These are phyloP conservation scores for Neurospora cerealis DNA, from an alignment of 495 filamentous ascomycete species.

Conservation along the genomic window DNA sequence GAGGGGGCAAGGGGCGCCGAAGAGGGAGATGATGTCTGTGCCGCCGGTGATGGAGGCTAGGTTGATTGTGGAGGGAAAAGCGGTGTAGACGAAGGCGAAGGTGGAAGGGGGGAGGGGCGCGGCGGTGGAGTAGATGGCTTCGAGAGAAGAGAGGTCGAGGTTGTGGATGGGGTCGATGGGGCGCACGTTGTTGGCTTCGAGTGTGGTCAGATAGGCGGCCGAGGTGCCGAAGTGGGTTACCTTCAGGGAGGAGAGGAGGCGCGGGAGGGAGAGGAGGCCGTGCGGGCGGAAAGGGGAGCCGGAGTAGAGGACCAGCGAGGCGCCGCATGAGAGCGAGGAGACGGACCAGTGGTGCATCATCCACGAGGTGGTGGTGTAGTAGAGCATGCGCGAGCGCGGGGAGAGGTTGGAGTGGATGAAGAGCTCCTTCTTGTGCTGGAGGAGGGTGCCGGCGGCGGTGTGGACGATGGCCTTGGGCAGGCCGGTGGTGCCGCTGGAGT, in stretches of 20 bases:
- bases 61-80: conserved; percentile 66
- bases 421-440: conserved; percentile 95
- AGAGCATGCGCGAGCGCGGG: conserved; percentile 42
- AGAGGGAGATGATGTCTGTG: conserved; percentile 90
- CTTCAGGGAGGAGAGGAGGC: conserved; percentile 30
- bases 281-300: conserved; percentile 70
- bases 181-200: conserved; percentile 69
- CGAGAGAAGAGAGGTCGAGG: conserved; percentile 45
- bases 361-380: conserved; percentile 86
- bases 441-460: conserved; percentile 72
- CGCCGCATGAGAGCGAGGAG: conserved; percentile 67
- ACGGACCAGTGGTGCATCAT: conserved; percentile 99
- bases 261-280: conserved; percentile 31
- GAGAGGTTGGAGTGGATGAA: conserved; percentile 69
- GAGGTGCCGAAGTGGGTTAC: conserved; percentile 91
- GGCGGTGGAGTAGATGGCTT: conserved; percentile 87
- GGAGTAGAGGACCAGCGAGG: conserved; percentile 78
- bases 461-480: conserved; percentile 90
- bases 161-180: conserved; percentile 43
- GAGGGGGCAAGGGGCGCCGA: conserved; percentile 76
- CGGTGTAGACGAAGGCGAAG: conserved; percentile 76
- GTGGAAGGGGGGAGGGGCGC: conserved; percentile 87
- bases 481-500: conserved; percentile 80
- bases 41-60: conserved; percentile 80
- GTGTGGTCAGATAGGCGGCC: conserved; percentile 82